phyloP scores from a whole-genome alignment of 2,329 filamentous ascomycete species.

The Sporothrix curviconia region DNA sequence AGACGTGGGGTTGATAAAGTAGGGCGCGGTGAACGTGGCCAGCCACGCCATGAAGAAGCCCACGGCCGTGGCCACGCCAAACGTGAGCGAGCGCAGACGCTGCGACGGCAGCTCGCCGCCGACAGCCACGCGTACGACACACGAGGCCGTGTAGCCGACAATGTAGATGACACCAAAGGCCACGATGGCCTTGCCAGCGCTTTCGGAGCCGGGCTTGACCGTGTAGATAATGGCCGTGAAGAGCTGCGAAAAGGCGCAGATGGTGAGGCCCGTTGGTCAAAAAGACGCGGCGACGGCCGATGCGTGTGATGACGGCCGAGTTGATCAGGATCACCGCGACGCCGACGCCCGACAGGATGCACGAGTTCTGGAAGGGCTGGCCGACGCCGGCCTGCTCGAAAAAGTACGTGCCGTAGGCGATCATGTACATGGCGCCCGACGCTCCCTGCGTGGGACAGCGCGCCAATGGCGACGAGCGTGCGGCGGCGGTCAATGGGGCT shows the following conservation, averaged over 20 bases:
- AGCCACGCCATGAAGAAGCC: slow-evolving; percentile 52
- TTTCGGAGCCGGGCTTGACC: slow-evolving; percentile 30
- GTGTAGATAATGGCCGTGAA: slow-evolving; percentile 48
- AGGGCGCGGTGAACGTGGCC: slow-evolving; percentile 51
- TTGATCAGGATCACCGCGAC: slow-evolving; percentile 50
- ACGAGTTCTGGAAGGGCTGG: slow-evolving; percentile 50
- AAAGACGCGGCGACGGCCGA: slow-evolving; percentile 47
- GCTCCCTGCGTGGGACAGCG: slow-evolving; percentile 46
- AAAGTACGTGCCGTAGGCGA: slow-evolving; percentile 53
- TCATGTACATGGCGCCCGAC: slow-evolving; percentile 50
- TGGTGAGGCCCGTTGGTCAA: slow-evolving; percentile 42
- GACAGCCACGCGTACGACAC: slow-evolving; percentile 50
- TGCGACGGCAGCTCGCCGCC: slow-evolving; percentile 51
- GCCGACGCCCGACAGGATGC: slow-evolving; percentile 47
- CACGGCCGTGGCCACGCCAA: slow-evolving; percentile 47
- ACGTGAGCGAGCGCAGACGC: slow-evolving; percentile 49
- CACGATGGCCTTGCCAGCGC: slow-evolving; percentile 43
- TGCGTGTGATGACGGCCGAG: slow-evolving; percentile 44
- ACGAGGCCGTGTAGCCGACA: slow-evolving; percentile 45
- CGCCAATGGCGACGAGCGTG: slow-evolving; percentile 41
- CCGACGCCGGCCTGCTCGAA: slow-evolving; percentile 52
- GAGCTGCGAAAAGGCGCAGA: slow-evolving; percentile 49
- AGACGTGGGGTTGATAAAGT: slow-evolving; percentile 50
- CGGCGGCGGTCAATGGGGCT: slow-evolving; percentile 47
- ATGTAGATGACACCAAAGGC: slow-evolving; percentile 49